A percentile compares a stretch with the other conserved stretches of the same genome.
These are phyloP conservation scores for Botryotinia globosa DNA, from an alignment of 2,329 filamentous ascomycete genomes.

Conservation along the genomic window DNA sequence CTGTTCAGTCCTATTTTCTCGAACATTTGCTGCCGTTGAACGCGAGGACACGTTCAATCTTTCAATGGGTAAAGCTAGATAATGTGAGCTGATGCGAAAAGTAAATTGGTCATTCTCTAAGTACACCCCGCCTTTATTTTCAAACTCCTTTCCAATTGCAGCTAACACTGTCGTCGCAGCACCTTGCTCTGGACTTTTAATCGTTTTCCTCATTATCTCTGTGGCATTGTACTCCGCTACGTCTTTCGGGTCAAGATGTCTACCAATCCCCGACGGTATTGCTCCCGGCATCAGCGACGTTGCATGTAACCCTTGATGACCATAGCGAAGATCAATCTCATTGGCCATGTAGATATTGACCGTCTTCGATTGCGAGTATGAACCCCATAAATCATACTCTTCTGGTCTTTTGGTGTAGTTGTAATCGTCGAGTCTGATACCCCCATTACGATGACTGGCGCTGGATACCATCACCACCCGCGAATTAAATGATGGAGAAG, in stretches of 20 bases:
- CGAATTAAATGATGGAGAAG: not conserved
- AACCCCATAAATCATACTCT: not conserved
- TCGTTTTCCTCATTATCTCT: not conserved
- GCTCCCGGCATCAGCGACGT: not conserved
- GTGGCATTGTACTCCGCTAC: not conserved
- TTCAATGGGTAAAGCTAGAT: no score
- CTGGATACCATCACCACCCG: not conserved
- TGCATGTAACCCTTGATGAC: not conserved
- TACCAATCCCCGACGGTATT: not conserved
- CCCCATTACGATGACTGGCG: not conserved
- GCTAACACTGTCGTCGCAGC: slow-evolving; percentile 45
- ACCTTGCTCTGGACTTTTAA: not conserved
- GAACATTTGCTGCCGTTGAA: no score
- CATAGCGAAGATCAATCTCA: not conserved
- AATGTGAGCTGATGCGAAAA: no score
- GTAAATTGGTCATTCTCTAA: no score
- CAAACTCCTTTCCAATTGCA: slow-evolving; percentile 45
- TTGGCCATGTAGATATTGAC: not conserved
- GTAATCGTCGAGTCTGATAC: not conserved
- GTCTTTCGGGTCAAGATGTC: not conserved
- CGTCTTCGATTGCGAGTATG: not conserved
- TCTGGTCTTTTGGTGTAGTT: not conserved
- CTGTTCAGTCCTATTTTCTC: no score
- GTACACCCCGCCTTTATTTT: slow-evolving; percentile 8
- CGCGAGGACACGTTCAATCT: not conserved